phyloP scores from a whole-genome alignment of 768 basidiomycete genomes.

The Russula earlei region DNA sequence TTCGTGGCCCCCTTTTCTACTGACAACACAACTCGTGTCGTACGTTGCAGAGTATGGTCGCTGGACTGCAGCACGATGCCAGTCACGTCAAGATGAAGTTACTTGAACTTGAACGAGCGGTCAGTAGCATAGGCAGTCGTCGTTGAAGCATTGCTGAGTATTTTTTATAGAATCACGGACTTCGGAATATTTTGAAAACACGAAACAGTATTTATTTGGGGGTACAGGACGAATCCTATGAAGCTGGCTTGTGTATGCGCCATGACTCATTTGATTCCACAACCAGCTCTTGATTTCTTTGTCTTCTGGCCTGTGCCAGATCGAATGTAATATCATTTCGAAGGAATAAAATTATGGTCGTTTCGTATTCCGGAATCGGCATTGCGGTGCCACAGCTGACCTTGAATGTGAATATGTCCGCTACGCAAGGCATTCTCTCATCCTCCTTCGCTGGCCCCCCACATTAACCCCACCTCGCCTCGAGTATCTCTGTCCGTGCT shows the following conservation, averaged over 20 bases:
- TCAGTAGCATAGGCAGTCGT: slow-evolving; percentile 28
- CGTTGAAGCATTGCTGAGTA: background rate
- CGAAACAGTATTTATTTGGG: background rate
- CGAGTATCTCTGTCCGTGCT: background rate
- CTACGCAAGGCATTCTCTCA: background rate
- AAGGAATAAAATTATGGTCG: background rate
- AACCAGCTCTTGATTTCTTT: background rate
- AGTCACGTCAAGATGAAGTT: slow-evolving; percentile 51
- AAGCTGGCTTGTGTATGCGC: slow-evolving; percentile 6
- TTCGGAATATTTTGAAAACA: slow-evolving; percentile 12
- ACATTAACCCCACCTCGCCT: background rate
- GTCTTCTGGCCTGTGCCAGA: background rate
- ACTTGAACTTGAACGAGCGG: slow-evolving; percentile 60
- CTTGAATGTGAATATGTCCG: slow-evolving; percentile 1
- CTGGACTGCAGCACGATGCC: slow-evolving; percentile 58
- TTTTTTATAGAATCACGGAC: slow-evolving; percentile 16
- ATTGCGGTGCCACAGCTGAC: slow-evolving; percentile 11
- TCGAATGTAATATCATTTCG: background rate
- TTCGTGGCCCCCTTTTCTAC: background rate
- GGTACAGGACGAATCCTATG: background rate
- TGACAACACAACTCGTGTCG: background rate
- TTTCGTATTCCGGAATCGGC: background rate
- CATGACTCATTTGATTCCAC: slow-evolving; percentile 5
- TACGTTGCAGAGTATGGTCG: slow-evolving; percentile 55
- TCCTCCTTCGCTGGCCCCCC: too few species aligned